Base-by-base conservation (phyloP, 2,329 filamentous ascomycete genomes). In the Aspergillus chevalieri region DNA sequence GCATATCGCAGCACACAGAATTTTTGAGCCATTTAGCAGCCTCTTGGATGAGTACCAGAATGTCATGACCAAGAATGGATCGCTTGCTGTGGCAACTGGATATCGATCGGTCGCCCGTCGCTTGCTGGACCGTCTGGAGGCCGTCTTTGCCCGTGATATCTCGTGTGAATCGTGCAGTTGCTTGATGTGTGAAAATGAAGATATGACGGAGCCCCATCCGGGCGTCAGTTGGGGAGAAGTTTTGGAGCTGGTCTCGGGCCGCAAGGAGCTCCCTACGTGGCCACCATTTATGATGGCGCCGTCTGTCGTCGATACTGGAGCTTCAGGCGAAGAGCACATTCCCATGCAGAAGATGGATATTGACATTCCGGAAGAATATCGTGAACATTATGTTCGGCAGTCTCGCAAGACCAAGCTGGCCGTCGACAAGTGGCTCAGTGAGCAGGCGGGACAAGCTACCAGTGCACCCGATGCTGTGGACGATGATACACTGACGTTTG, bases 161-260 rank as follows among this genome's bases (percentile, higher is more conserved):
- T 91, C 91, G 0, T 84, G 84, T 0, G 84, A 95, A 61, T 83
- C 85, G n/a, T 97, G 92, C 66, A 74, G 78, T 41, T 97, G 92
- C 67, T 76, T 93, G 49, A 88, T 96, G 77, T 97, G 92, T 64
- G 81, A 85, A 43, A 73, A 80, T 34, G 78, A 84, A 34, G 80
- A 85, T 14, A 61, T 78, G 24, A 73, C 74, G 33, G 81, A 83
- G 54, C 79, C 78, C 48, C 60, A 60, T 4, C 59, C 64, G 2
- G 91, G 90, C 2, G 77, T 96, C 26, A 93, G 89, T 54, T 98
- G 92, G 92, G 92, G 93, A 8, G 92, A 97, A 65, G 90, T 97
- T 10, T 73, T 98, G 21, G 93, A 98, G 69, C 84, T 91, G 65
- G 90, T 95, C 10, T 93, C 89, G 55, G 92, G 92, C 15, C 83